Base-by-base conservation (phyloP, 164 flowering plant genomes). In the Vitis labrusca region DNA sequence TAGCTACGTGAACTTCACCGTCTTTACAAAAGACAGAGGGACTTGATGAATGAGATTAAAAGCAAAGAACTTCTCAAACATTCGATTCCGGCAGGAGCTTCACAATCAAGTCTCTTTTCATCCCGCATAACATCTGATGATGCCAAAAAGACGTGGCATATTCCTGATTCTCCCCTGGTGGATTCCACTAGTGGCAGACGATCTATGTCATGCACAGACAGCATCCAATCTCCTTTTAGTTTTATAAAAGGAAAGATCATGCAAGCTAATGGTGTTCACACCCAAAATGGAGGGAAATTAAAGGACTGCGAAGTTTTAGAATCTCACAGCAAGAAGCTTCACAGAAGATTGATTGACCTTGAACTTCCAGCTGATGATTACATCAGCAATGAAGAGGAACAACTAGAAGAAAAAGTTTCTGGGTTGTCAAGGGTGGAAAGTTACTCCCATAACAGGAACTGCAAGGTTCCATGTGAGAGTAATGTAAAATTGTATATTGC, bases 1-100 rank as follows among this genome's bases (percentile, higher is more conserved):
- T 78, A 86, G 89, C 76, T 84, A n/a, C 67, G 65, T 73, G 89
- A 86, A 76, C 85, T 86, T 30, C 89, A 86, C 65, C 86, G 86
- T 9, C 69, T 86, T 32, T 84, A 84, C 66, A 76, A 66, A 65
- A 80, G 61, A 68, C 89, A 86, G 30, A 77, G 65, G 69, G 83
- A 84, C 52, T 68, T 86, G 71, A 84, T 86, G 88, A 78, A 78
- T 60, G 86, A 78, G 67, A 16, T 79, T 23, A 68, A 50, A 73
- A 69, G 61, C 59, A 73, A 71, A 60, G 77, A 73, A 68, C 51
- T 30, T 23, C 19, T 61, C 19, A 69, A 61, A 15, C 44, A 37
- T 49, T 44, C 32, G 37, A 30, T 50, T 17, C 56, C 19, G 17
- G 59, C 51, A 50, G 80, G 66, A 50, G 16, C 69, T 64, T 65